Evolutionary conservation across 2,329 filamentous ascomycete genomes (phyloP).

Genomic region (Aspergillus flavus): DNA sequence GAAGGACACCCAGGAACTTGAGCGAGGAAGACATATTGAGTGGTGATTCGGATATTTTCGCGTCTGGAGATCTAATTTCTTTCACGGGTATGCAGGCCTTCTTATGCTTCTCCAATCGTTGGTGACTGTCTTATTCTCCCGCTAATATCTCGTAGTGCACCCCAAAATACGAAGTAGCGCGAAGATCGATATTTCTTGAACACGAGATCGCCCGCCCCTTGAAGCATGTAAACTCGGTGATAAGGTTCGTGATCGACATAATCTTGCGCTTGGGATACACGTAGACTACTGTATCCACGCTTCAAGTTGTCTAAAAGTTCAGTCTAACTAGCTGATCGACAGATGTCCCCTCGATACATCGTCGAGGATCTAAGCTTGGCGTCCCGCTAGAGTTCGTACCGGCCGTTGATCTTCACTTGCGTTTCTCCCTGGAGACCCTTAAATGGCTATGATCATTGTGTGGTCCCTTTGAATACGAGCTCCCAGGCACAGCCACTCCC

Average conservation of each 20-base stretch:
- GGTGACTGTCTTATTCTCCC: not conserved
- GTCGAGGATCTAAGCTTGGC: not conserved
- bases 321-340: not conserved
- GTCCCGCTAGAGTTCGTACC: not conserved
- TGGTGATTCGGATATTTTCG: not conserved
- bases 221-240: not conserved
- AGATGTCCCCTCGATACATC: not conserved
- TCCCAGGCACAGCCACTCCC: not conserved
- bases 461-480: not conserved
- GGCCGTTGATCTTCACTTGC: not conserved
- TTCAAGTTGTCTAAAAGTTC: not conserved
- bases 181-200: constrained; percentile 1
- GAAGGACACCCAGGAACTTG: constrained; percentile 9
- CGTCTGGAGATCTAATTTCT: too few species aligned
- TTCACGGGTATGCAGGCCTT: not conserved
- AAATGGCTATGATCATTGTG: not conserved
- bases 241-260: not conserved
- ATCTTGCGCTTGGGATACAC: not conserved
- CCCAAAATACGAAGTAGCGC: not conserved
- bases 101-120: not conserved
- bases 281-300: too few species aligned
- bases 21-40: constrained; percentile 6
- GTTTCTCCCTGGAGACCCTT: not conserved
- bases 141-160: not conserved
- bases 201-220: not conserved